Evolutionary conservation across 768 basidiomycete species (phyloP), one percentile per base, ranked within the genome.

Genomic region (Obba rivulosa): DNA sequence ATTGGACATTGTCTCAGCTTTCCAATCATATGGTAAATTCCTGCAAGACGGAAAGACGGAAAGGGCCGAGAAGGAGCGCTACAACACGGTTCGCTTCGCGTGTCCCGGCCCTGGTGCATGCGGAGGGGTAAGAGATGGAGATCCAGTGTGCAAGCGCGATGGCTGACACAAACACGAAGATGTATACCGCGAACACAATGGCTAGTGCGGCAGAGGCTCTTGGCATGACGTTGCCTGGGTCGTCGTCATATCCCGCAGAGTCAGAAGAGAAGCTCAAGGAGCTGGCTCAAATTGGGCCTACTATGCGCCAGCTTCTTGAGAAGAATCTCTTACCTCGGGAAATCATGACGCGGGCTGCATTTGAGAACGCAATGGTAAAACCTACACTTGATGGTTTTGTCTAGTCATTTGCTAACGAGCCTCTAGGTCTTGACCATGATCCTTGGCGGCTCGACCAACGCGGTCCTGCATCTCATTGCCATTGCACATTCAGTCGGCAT

Each of bases 121-220:
- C 67, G 96, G 96, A 64, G 95, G 94, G 55, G 92, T 94, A 65
- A 67, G 89, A 78, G 45, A 21, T 52, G 45, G n/a, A 9, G 31
- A 46, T 25, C 25, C 39, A 8, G 34, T 40, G 8, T 25, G 23
- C 34, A 41, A 4, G 22, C 36, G 22, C 45, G 41, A 42, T 45
- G 31, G 39, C 55, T 53, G 34, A 50, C 37, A 43, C 8, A 16
- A 10, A 4, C 17, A 51, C 20, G 25, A 63, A 93, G 92, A 94
- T 95, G 92, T 95, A 95, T 66, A 96, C 93, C 4, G 91, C 92
- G 28, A 99, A 98, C 67, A 98, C 96, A 2, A 97, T 99, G 91
- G 92, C 95, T 4, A 92, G 90, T 55, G 92, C 93, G 13, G 79
- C 90, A 37, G 96, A 99, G 69, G 93, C 87, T 1, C 66, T 99